Conservation (phyloP, 257 asterid genomes). For the Solanum paucissectum region DNA sequence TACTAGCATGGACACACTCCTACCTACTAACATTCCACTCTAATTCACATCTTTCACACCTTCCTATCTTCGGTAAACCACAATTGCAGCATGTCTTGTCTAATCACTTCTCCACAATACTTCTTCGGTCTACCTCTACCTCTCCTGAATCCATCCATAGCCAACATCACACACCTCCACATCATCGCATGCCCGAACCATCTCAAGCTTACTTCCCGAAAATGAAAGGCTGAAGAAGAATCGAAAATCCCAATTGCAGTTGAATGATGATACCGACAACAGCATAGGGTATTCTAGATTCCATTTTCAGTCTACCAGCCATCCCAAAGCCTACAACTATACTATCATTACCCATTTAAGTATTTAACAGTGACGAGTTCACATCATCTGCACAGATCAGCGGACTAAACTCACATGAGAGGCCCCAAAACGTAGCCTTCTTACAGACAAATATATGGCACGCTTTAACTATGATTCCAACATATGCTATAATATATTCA, state of each 20-base stretch:
- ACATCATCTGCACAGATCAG: not conserved
- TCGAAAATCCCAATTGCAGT: not conserved
- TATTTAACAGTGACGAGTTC: not conserved
- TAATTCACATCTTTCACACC: not conserved
- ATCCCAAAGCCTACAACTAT: not conserved
- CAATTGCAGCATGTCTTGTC: not conserved
- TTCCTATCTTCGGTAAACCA: not conserved
- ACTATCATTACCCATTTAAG: not conserved
- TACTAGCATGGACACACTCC: not conserved
- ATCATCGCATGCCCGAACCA: not conserved
- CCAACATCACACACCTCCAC: not conserved
- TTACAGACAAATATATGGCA: not conserved
- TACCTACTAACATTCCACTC: not conserved
- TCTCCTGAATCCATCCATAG: not conserved
- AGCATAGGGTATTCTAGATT: not conserved
- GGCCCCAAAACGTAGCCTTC: not conserved
- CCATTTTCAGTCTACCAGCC: not conserved
- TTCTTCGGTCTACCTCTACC: not conserved
- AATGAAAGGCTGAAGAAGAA: not conserved
- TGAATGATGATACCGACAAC: not conserved
- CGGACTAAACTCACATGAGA: not conserved
- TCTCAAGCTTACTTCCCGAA: not conserved
- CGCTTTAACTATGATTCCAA: not conserved
- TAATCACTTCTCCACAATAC: not conserved
- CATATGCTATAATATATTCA: not conserved